These are phyloP conservation scores for Talaromyces albobiverticillius DNA, from an alignment of 2,329 filamentous ascomycete genomes.

Conservation along the genomic window DNA sequence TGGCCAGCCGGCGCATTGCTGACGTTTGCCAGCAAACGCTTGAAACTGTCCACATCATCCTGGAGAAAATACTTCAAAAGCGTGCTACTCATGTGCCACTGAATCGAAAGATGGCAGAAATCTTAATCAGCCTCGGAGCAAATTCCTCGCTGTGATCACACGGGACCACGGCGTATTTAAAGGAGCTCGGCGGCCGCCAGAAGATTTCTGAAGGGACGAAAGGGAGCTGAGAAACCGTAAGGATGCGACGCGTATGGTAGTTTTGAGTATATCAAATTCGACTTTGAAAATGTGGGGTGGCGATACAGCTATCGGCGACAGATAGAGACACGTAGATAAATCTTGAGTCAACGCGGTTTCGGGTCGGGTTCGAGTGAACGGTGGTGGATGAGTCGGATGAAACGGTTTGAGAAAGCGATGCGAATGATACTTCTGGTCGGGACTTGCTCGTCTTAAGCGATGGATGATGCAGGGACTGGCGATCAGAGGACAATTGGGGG, in stretches of 20 bases:
- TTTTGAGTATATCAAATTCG: neutral
- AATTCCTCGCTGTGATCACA: slow-evolving; percentile 88
- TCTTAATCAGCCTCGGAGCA: slow-evolving; percentile 53
- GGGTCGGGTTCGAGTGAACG: neutral
- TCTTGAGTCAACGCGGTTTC: neutral
- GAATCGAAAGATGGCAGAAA: slow-evolving; percentile 30
- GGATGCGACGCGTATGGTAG: neutral
- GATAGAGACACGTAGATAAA: neutral
- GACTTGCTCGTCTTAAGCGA: neutral
- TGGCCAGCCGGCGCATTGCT: slow-evolving; percentile 47
- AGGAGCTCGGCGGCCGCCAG: slow-evolving; percentile 51
- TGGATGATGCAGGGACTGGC: neutral
- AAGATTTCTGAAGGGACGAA: slow-evolving; percentile 12
- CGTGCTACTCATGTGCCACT: slow-evolving; percentile 83
- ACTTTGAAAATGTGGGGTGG: slow-evolving; percentile 15
- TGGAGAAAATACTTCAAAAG: slow-evolving; percentile 96
- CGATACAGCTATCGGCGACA: slow-evolving; percentile 13
- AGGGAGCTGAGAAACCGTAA: neutral
- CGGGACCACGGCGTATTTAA: slow-evolving; percentile 88
- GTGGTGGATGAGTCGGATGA: neutral
- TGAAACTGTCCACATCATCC: slow-evolving; percentile 95
- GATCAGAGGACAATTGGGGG: slow-evolving; percentile 18
- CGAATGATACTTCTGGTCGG: too few species aligned
- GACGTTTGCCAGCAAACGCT: slow-evolving; percentile 76
- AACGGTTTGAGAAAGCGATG: neutral